Percentiles rank a stretch among this genome's conserved stretches.
These are phyloP conservation scores for Lentinula detonsa DNA, from an alignment of 768 basidiomycete genomes.

Conservation along the genomic window DNA sequence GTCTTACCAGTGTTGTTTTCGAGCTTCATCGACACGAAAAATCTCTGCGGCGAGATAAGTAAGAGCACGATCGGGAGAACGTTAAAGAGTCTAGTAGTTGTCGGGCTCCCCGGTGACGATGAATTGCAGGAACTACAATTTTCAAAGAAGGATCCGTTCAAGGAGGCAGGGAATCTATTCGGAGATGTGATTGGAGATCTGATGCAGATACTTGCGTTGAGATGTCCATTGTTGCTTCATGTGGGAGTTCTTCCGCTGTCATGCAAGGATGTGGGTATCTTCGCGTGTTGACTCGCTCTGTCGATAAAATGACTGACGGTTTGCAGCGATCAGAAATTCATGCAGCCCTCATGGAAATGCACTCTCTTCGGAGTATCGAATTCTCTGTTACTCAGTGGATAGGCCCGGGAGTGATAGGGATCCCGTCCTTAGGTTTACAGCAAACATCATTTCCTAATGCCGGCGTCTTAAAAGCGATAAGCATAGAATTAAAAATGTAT, in stretches of 20 bases:
- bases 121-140: neutral
- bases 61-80: neutral
- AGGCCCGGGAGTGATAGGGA: neutral
- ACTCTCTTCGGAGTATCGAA: neutral
- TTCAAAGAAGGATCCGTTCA: neutral
- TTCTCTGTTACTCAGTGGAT: neutral
- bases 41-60: neutral
- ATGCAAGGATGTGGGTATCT: neutral
- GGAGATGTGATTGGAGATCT: neutral
- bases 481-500: slow-evolving; percentile 3
- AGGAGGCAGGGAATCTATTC: neutral
- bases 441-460: neutral
- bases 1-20: neutral
- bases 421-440: neutral
- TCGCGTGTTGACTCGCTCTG: too few relatives aligned
- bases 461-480: neutral
- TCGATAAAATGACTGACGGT: neutral
- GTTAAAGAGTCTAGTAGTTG: neutral
- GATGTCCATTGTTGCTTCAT: neutral
- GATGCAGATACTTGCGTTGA: neutral
- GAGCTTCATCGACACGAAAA: neutral
- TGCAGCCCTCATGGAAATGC: slow-evolving; percentile 2
- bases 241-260: neutral
- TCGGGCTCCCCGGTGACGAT: neutral
- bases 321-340: neutral